Percentiles rank a stretch among this genome's conserved stretches.
Evolutionary conservation across 306 rosid species (phyloP).

Genomic region (Lotus japonicus): DNA sequence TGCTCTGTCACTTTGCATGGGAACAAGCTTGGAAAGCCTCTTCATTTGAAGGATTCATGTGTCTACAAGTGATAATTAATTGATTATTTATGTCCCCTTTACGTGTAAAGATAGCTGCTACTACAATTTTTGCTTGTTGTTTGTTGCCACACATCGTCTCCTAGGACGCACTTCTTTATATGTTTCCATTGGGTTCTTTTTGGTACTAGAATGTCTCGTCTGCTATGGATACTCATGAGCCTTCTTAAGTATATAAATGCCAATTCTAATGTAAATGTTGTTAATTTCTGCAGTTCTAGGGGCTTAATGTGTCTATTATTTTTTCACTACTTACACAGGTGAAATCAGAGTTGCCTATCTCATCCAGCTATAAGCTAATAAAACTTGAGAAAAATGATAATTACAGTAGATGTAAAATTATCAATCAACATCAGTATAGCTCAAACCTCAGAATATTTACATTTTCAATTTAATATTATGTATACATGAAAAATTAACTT

Average conservation of each 20-base stretch:
- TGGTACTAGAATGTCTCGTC: too few relatives aligned
- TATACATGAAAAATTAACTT: background rate
- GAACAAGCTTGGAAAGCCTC: slow-evolving; percentile 56
- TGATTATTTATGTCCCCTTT: background rate
- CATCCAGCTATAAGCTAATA: too few relatives aligned
- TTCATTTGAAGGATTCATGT: slow-evolving; percentile 51
- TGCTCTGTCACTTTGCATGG: slow-evolving; percentile 65
- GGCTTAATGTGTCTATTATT: too few relatives aligned
- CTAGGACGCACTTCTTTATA: background rate
- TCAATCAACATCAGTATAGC: background rate
- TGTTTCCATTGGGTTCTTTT: background rate
- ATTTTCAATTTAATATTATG: background rate
- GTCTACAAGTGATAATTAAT: slow-evolving; percentile 33
- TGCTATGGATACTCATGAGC: too few relatives aligned
- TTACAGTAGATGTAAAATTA: background rate
- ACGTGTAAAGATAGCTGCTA: background rate
- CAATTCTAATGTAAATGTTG: background rate
- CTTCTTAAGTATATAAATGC: background rate
- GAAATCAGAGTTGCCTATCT: too few relatives aligned
- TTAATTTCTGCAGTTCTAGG: too few relatives aligned
- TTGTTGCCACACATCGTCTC: background rate
- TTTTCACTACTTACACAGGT: too few relatives aligned
- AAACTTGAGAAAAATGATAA: too few relatives aligned
- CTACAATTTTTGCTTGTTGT: background rate
- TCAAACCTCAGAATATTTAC: background rate